Percentiles rank a stretch among this genome's conserved stretches.
These are phyloP conservation scores for Pycnococcus provasolii DNA, from an alignment of 139 green algal genomes.

Conservation along the genomic window DNA sequence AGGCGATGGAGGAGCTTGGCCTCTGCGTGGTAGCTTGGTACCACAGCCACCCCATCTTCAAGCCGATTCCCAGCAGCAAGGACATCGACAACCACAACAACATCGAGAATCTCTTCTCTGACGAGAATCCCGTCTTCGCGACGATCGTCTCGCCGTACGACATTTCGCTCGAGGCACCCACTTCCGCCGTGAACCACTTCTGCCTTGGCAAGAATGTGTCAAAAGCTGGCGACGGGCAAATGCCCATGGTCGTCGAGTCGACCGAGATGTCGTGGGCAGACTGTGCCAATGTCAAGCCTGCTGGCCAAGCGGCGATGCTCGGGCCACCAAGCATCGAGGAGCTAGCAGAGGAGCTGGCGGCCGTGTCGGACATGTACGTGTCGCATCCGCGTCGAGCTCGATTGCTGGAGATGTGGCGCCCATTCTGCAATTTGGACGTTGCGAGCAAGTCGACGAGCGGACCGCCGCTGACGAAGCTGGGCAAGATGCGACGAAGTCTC, in stretches of 20 bases:
- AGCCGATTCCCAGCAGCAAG: constrained; percentile 51
- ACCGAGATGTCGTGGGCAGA: not conserved
- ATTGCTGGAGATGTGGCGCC: constrained; percentile 44
- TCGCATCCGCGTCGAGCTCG: constrained; percentile 39
- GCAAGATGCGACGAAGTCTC: constrained; percentile 41
- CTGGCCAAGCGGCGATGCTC: not conserved
- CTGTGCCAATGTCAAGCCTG: not conserved
- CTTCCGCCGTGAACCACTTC: constrained; percentile 19
- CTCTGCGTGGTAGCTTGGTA: constrained; percentile 62
- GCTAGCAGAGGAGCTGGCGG: not conserved
- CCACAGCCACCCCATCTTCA: constrained; percentile 73
- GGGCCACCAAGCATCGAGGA: not conserved
- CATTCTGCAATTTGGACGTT: constrained; percentile 35
- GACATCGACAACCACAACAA: constrained; percentile 82
- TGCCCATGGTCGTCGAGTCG: constrained; percentile 12
- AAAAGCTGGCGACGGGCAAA: not conserved
- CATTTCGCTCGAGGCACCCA: constrained; percentile 37
- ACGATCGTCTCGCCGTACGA: constrained; percentile 72
- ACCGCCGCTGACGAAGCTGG: constrained; percentile 35
- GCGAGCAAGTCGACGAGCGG: constrained; percentile 10
- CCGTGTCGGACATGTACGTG: constrained; percentile 27
- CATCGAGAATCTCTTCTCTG: constrained; percentile 62
- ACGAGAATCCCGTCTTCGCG: constrained; percentile 54
- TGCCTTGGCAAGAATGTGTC: not conserved
- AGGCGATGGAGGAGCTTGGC: constrained; percentile 43